Evolutionary conservation across 257 asterid genomes (phyloP), one percentile per base, ranked within the genome.

Genomic region (Leonotis leonurus): DNA sequence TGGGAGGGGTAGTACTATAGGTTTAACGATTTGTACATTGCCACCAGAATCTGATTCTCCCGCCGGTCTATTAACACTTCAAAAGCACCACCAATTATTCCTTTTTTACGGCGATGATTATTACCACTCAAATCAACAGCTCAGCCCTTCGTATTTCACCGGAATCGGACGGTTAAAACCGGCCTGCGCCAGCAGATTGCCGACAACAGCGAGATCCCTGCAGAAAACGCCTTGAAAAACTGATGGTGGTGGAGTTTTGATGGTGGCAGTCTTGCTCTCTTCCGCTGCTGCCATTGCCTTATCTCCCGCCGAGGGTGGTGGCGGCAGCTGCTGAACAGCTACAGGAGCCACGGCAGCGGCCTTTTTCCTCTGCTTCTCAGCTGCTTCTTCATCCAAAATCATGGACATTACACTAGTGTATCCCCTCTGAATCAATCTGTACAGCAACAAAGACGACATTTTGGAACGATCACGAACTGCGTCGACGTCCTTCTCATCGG

Each of bases 381-480:
- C 70, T 0, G 83, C 83, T 57, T 87, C 97, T 60, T 93, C 96
- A 2, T 89, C 96, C 56, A 79, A 59, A 54, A 93, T 78, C 0
- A 77, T 62, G 0, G 77, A n/a, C 95, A 84, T 87, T 56, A 93
- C 60, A 26, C 65, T 73, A 0, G 85, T 76, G 35, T 89, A 78
- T 2, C 97, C 97, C 75, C 83, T 93, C 81, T 93, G 99, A 68
- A 89, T 85, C 92, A 89, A 73, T 67, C 99, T 87, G 53, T 82
- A 93, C 68, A 93, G 73, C 73, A 89, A 51, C 36, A 89, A 56
- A 2, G 95, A 73, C 1, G 99, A 89, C 89, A 93, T 77, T 55
- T 58, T 87, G 0, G 96, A 92, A 4, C 88, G 78, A 60, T 93
- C 97, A 51, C 95, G 72, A 1, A 84, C 82, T 0, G 97, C 79